Conservation (phyloP, 164 flowering plant species). For the Sedum album region DNA sequence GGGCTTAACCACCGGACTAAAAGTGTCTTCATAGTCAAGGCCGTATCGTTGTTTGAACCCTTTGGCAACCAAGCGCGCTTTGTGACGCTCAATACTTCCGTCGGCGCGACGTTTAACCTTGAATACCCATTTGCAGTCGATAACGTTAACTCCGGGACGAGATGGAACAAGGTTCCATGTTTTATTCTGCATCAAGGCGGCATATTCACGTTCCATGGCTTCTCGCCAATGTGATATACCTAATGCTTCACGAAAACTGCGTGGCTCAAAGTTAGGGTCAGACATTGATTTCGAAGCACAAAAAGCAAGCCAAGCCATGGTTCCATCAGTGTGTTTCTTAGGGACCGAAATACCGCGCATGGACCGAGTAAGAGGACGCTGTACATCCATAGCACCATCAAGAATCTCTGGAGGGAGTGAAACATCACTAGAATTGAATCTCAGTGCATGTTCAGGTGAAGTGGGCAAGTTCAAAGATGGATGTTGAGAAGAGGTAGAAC, state of each 20-base stretch:
- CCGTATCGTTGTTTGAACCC: slow-evolving; percentile 7
- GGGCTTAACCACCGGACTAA: background rate
- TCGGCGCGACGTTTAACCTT: background rate
- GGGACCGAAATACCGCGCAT: too few relatives aligned
- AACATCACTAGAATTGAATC: too few relatives aligned
- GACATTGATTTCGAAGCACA: too few relatives aligned
- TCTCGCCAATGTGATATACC: background rate
- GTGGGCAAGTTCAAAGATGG: too few relatives aligned
- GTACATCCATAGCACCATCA: too few relatives aligned
- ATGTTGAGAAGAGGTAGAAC: too few relatives aligned
- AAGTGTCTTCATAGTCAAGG: slow-evolving; percentile 2
- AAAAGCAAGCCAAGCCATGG: too few relatives aligned
- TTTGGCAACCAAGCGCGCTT: slow-evolving; percentile 11
- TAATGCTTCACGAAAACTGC: background rate
- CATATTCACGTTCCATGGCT: background rate
- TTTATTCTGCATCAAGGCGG: background rate
- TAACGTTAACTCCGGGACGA: background rate
- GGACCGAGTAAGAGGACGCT: too few relatives aligned
- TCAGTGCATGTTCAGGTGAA: too few relatives aligned
- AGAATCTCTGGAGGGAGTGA: too few relatives aligned
- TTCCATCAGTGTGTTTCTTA: too few relatives aligned
- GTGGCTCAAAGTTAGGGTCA: background rate
- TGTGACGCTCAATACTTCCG: background rate
- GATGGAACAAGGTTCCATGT: background rate
- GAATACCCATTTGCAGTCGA: slow-evolving; percentile 5